Evolutionary conservation across 23 red algal genomes (phyloP), one percentile per base, ranked within the genome.

Genomic region (Gracilariopsis chorda): DNA sequence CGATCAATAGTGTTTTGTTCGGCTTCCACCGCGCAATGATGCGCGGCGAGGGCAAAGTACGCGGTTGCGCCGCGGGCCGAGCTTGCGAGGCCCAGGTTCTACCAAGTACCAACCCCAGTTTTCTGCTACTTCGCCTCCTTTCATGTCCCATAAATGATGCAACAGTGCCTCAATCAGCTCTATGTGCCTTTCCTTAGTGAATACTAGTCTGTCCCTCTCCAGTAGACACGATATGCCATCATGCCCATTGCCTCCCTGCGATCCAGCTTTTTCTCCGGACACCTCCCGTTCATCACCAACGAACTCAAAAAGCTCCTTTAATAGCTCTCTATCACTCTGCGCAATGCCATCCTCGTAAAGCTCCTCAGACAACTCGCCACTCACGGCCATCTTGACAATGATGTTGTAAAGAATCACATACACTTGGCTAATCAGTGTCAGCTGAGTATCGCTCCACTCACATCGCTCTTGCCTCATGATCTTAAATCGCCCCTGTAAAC

Each of bases 371-470:
- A 59, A 32, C 20, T 56, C 28, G 34, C 11, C 77, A 33, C 49
- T 23, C 29, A 14, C 9, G 10, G 32, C 16, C 77, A 81, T 60
- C 10, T 60, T 21, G 23, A 81, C 77, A 9, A 58, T 20, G 8
- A 81, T 81, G 28, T 81, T 81, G 28, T 81, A 35, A 12, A 81
- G 25, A 19, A 81, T 56, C 29, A 59, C 47, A n/a, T 25, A 81
- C n/a, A 81, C 16, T 45, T 81, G 10, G 58, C 49, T 81, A 28
- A 81, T 81, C 13, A 57, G n/a, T 7, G 58, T 45, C 11, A 81
- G 19, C 23, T 30, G 51, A 28, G 25, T 27, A 59, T n/a, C n/a
- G n/a, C n/a, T n/a, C n/a, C n/a, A n/a, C n/a, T n/a, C n/a, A n/a
- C n/a, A n/a, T n/a, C n/a, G 23, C 33, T 81, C 48, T 9, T 59